Percentiles rank a stretch among this genome's conserved stretches.
Conservation (phyloP, 1,284 basidiomycete species). For the Flammula alnicola region DNA sequence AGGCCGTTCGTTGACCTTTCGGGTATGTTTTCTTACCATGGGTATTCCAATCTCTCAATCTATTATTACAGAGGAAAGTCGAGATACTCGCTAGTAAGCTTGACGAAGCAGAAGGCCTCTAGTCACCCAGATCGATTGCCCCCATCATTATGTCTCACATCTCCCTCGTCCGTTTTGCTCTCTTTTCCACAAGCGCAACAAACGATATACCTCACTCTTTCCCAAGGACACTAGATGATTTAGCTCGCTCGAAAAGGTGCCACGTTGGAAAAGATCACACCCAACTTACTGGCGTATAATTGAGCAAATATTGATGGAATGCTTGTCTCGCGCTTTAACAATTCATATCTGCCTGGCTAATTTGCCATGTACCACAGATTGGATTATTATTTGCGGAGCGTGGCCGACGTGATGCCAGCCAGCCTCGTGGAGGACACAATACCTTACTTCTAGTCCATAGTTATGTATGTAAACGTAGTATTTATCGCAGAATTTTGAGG, state of each 20-base stretch:
- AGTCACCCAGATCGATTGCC: neutral
- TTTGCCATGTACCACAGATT: slow-evolving; percentile 5
- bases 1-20: slow-evolving; percentile 64
- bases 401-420: neutral
- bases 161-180: neutral
- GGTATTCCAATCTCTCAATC: slow-evolving; percentile 6
- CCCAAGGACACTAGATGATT: too few species aligned
- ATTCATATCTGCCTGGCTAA: slow-evolving; percentile 9
- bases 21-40: slow-evolving; percentile 47
- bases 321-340: slow-evolving; percentile 2
- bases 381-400: neutral
- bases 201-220: neutral
- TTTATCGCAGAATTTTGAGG: slow-evolving; percentile 43
- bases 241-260: slow-evolving; percentile 90
- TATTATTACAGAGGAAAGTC: slow-evolving; percentile 61
- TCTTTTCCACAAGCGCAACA: neutral
- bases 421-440: slow-evolving; percentile 5
- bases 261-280: slow-evolving; percentile 65
- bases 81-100: slow-evolving; percentile 62
- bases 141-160: too few species aligned
- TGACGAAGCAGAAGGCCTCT: slow-evolving; percentile 59
- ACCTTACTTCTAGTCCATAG: neutral
- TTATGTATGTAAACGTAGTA: slow-evolving; percentile 1
- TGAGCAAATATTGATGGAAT: slow-evolving; percentile 63
- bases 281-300: slow-evolving; percentile 77